Evolutionary conservation across 176 grass and related monocot species (phyloP).

Genomic region (Musa beccarii): DNA sequence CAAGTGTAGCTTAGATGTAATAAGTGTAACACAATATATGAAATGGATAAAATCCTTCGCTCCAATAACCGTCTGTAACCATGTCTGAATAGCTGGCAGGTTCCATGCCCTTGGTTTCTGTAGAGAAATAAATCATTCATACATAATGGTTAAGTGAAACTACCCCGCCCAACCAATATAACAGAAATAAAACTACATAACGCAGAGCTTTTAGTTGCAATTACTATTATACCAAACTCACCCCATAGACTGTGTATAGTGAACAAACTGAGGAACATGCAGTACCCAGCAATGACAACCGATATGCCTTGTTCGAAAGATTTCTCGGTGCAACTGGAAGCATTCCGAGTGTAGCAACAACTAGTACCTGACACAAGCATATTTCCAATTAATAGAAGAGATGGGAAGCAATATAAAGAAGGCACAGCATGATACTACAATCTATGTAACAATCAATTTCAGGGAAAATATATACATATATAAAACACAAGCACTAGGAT

Average conservation of each 20-base stretch:
- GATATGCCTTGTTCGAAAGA: constrained; percentile 65
- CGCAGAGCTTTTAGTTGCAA: background rate
- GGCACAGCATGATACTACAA: background rate
- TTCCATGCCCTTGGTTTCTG: constrained; percentile 84
- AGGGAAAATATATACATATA: too few relatives aligned
- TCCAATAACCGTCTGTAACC: constrained; percentile 56
- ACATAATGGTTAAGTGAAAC: background rate
- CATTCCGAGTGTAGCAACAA: constrained; percentile 72
- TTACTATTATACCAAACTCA: constrained; percentile 27
- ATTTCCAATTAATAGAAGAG: background rate
- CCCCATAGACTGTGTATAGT: constrained; percentile 59
- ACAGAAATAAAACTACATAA: background rate
- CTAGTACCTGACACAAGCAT: constrained; percentile 40
- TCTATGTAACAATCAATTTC: too few relatives aligned
- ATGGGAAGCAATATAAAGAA: background rate
- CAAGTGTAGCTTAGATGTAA: constrained; percentile 70
- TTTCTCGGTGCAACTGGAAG: constrained; percentile 61
- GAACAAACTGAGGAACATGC: constrained; percentile 68
- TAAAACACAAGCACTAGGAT: too few relatives aligned
- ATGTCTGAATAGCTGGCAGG: constrained; percentile 41
- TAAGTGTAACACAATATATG: constrained; percentile 83
- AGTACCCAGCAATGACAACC: constrained; percentile 84
- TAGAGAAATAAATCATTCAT: constrained; percentile 13
- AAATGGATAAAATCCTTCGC: constrained; percentile 88
- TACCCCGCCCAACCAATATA: background rate